A percentile compares a stretch with the other conserved stretches of the same genome.
Conservation (phyloP, 306 rosid species). For the Quercus alba region DNA sequence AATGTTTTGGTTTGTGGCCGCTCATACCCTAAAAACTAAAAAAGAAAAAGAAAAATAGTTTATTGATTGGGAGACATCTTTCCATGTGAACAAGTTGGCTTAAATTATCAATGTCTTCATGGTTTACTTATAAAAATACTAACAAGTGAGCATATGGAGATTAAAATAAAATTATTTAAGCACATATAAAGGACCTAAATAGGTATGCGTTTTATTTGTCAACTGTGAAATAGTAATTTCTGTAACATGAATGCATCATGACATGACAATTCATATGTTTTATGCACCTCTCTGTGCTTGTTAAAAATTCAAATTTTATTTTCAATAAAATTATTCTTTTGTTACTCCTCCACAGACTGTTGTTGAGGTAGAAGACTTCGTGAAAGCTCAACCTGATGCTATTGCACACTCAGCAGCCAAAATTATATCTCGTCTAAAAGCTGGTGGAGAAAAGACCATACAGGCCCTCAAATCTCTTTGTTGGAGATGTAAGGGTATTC, state of each 20-base stretch:
- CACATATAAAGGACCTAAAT: neutral
- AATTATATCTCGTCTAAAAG: conserved; percentile 80
- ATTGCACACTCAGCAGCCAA: conserved; percentile 85
- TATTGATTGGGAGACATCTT: neutral
- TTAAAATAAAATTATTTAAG: neutral
- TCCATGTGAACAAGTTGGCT: neutral
- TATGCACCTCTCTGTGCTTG: conserved; percentile 15
- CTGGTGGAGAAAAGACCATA: conserved; percentile 76
- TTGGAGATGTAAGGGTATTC: conserved; percentile 85
- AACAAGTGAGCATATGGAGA: neutral
- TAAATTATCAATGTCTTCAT: neutral
- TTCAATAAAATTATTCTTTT: neutral
- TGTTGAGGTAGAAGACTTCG: conserved; percentile 81
- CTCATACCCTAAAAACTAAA: neutral
- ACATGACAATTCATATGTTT: neutral
- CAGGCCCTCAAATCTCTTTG: conserved; percentile 89
- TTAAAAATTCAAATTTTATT: neutral
- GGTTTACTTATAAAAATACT: neutral
- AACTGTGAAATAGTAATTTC: neutral
- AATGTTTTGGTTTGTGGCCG: neutral
- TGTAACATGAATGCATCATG: neutral
- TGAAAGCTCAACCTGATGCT: conserved; percentile 77
- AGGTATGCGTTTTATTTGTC: neutral
- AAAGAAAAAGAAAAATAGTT: neutral
- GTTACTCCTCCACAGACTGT: conserved; percentile 45